Base-by-base conservation (phyloP, 2,329 filamentous ascomycete species). In the Aspergillus luchuensis region DNA sequence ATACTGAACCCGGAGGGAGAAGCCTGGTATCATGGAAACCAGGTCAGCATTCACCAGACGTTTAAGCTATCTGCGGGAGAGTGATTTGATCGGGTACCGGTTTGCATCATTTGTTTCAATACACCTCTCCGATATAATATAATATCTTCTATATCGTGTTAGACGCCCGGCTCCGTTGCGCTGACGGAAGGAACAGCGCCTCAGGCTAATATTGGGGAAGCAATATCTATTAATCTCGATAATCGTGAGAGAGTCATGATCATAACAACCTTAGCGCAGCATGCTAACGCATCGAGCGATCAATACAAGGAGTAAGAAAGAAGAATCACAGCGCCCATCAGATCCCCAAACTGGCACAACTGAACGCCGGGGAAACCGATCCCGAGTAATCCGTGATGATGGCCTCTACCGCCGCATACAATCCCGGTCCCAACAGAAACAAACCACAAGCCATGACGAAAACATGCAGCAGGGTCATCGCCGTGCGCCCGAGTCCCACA, bases 341-440 rank as follows among this genome's bases (percentile, higher is more conserved):
- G n/a, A 84, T 76, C 21, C 80, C 71, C 58, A 82, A 61, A 70
- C 83, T 80, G 4, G 77, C 76, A 72, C 82, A 84, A 41, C 77
- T 80, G 60, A 84, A 84, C 3, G 81, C 80, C 10, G 81, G 81
- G 39, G 71, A 76, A 1, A 76, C 76, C 21, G 68, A 63, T 2
- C 77, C 76, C 2, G 78, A 72, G 58, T 84, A 84, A 71, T 84
- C 82, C 4, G 73, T 75, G 57, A 83, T 82, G 56, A 84, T 84
- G 10, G 82, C 81, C 70, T 83, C 72, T 4, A 82, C 78, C 13
- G 82, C 82, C 33, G 81, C 81, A 67, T 84, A 84, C n/a, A 84
- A 64, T 0, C 82, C 82, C 0, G 81, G 82, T 4, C 82, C 82
- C 15, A 84, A 71, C 61, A 84, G 63, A 66, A 84, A 84, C 63